phyloP scores from a whole-genome alignment of 1,284 basidiomycete genomes.

The Rhodotorula sp. region DNA sequence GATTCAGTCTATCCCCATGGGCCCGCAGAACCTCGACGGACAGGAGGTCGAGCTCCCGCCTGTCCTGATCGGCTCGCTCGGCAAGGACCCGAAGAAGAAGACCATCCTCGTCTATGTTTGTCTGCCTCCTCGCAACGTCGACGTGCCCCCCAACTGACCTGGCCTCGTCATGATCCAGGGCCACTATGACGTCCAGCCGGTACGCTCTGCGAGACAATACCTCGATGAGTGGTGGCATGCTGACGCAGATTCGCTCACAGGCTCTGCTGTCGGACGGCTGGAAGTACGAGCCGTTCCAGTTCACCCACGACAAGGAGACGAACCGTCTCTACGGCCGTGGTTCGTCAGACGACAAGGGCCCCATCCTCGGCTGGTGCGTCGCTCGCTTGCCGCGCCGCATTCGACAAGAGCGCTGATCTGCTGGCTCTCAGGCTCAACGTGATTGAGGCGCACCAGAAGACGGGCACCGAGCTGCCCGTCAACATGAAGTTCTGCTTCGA shows the following conservation, averaged over 20 bases:
- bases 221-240: neutral
- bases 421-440: constrained; percentile 76
- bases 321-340: constrained; percentile 84
- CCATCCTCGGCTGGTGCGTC: constrained; percentile 53
- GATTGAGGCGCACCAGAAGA: constrained; percentile 77
- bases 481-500: constrained; percentile 95
- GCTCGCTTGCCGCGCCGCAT: too few species aligned
- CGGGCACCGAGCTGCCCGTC: constrained; percentile 79
- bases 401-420: too few species aligned
- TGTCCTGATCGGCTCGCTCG: constrained; percentile 69
- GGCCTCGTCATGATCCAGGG: constrained; percentile 8
- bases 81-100: constrained; percentile 52
- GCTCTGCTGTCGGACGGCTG: constrained; percentile 44
- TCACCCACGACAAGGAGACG: constrained; percentile 67
- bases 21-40: constrained; percentile 80
- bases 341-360: constrained; percentile 86
- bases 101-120: constrained; percentile 59
- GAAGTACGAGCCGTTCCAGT: constrained; percentile 81
- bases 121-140: neutral
- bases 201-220: neutral
- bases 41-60: constrained; percentile 77
- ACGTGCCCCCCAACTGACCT: neutral
- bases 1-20: constrained; percentile 73
- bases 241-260: neutral
- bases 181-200: constrained; percentile 55